Evolutionary conservation across 2,329 filamentous ascomycete species (phyloP).

Genomic region (Basipetospora sp.): DNA sequence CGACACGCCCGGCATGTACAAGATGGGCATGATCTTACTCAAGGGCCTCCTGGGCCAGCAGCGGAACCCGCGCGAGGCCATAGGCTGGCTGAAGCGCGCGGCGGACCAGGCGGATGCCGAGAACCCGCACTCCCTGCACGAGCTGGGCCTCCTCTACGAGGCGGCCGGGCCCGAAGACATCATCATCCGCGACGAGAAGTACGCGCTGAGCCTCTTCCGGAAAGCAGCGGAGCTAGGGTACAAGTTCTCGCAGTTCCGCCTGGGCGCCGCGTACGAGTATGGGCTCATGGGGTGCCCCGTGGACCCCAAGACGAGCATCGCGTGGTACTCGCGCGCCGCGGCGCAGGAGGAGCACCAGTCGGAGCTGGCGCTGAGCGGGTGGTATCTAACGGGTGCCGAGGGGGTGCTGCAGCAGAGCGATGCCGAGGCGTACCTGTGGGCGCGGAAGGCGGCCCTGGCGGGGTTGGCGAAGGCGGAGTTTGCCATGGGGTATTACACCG

Average conservation of each 20-base stretch:
- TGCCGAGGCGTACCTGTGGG: slow-evolving; percentile 94
- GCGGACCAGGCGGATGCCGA: slow-evolving; percentile 76
- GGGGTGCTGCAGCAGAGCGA: slow-evolving; percentile 83
- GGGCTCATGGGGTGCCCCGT: slow-evolving; percentile 69
- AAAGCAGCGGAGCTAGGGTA: slow-evolving; percentile 81
- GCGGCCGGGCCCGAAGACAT: slow-evolving; percentile 52
- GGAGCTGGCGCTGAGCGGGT: slow-evolving; percentile 71
- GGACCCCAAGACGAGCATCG: slow-evolving; percentile 71
- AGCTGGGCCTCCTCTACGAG: slow-evolving; percentile 57
- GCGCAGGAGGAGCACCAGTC: slow-evolving; percentile 88
- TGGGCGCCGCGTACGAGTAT: slow-evolving; percentile 82
- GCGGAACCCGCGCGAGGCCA: slow-evolving; percentile 68
- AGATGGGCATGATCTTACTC: slow-evolving; percentile 87
- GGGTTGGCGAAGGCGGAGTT: slow-evolving; percentile 90
- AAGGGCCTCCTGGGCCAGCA: slow-evolving; percentile 86
- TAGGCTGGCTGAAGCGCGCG: slow-evolving; percentile 84
- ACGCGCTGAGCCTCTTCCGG: slow-evolving; percentile 67
- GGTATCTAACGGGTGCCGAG: slow-evolving; percentile 86
- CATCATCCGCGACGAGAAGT: slow-evolving; percentile 66
- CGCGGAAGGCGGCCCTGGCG: slow-evolving; percentile 76
- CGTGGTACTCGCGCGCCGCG: slow-evolving; percentile 86
- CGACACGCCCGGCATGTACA: slow-evolving; percentile 92
- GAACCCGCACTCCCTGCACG: slow-evolving; percentile 89
- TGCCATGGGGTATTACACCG: slow-evolving; percentile 85
- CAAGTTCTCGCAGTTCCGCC: slow-evolving; percentile 83